phyloP scores from a whole-genome alignment of 75 land plant species.

The Selaginella moellendorffii region DNA sequence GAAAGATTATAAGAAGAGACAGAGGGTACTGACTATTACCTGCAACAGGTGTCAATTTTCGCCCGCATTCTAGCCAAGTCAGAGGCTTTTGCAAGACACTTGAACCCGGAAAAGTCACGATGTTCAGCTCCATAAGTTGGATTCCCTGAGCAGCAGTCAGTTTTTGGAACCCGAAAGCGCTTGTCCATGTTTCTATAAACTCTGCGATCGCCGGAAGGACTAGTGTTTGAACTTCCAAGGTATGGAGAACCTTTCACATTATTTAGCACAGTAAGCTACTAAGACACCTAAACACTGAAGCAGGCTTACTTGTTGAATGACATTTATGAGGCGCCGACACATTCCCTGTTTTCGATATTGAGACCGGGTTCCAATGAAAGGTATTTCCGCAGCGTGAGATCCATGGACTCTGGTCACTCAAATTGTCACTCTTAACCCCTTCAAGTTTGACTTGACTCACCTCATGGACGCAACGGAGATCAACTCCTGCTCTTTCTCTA shows the following conservation, averaged over 20 bases:
- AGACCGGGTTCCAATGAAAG: constrained; percentile 67
- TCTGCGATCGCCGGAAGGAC: constrained; percentile 72
- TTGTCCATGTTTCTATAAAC: constrained; percentile 55
- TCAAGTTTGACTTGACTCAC: constrained; percentile 12
- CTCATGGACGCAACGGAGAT: constrained; percentile 65
- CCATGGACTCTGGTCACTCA: constrained; percentile 46
- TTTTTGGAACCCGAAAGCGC: constrained; percentile 45
- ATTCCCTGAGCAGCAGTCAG: constrained; percentile 30
- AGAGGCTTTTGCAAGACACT: constrained; percentile 51
- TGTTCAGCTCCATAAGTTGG: constrained; percentile 43
- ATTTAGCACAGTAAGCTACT: neutral
- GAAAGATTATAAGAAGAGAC: no score
- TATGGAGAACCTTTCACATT: constrained; percentile 35
- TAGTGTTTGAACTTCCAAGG: constrained; percentile 43
- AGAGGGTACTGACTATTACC: no score
- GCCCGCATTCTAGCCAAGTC: neutral
- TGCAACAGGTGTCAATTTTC: neutral
- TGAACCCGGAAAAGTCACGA: constrained; percentile 63
- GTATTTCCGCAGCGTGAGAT: constrained; percentile 59
- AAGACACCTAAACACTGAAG: neutral
- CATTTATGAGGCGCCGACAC: constrained; percentile 57
- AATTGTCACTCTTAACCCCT: no score
- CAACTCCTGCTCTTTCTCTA: constrained; percentile 53
- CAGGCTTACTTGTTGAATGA: constrained; percentile 45
- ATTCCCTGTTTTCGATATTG: constrained; percentile 70